These are phyloP conservation scores for Kazachstania sp. DNA, from an alignment of 1,139 yeast species.

Conservation along the genomic window DNA sequence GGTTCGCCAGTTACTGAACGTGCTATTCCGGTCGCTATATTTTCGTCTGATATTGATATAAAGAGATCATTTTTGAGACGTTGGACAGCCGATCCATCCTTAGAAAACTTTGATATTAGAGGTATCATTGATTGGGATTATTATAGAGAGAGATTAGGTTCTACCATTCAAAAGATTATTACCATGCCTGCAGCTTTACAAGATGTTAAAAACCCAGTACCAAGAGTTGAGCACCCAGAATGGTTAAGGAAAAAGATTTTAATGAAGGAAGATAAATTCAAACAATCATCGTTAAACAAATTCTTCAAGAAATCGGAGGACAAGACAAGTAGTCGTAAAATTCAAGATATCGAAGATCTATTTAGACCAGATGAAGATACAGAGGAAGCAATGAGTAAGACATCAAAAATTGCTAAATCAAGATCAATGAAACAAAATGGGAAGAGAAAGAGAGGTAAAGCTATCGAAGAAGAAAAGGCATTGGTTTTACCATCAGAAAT, in stretches of 20 bases:
- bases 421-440: slow-evolving; percentile 36
- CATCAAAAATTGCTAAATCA: slow-evolving; percentile 42
- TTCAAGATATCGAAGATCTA: slow-evolving; percentile 75
- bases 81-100: slow-evolving; percentile 76
- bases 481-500: slow-evolving; percentile 47
- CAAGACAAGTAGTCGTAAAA: slow-evolving; percentile 25
- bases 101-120: slow-evolving; percentile 83
- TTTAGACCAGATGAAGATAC: slow-evolving; percentile 35
- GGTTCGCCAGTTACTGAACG: slow-evolving; percentile 93
- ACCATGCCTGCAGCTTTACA: slow-evolving; percentile 97
- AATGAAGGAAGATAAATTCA: slow-evolving; percentile 52
- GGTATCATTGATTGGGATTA: slow-evolving; percentile 89
- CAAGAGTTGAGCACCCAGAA: slow-evolving; percentile 87
- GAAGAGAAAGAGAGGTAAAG: slow-evolving; percentile 27
- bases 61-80: slow-evolving; percentile 61
- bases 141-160: slow-evolving; percentile 82
- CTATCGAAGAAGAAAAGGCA: slow-evolving; percentile 36
- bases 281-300: slow-evolving; percentile 55
- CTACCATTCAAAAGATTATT: slow-evolving; percentile 89
- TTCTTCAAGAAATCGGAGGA: slow-evolving; percentile 43
- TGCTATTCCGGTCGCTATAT: slow-evolving; percentile 93
- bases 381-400: slow-evolving; percentile 6
- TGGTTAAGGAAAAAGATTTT: slow-evolving; percentile 72
- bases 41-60: slow-evolving; percentile 64
- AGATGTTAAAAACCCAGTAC: slow-evolving; percentile 85